A percentile compares a stretch with the other conserved stretches of the same genome.
Evolutionary conservation across 306 rosid species (phyloP).

Genomic region (Clitoria ternatea): DNA sequence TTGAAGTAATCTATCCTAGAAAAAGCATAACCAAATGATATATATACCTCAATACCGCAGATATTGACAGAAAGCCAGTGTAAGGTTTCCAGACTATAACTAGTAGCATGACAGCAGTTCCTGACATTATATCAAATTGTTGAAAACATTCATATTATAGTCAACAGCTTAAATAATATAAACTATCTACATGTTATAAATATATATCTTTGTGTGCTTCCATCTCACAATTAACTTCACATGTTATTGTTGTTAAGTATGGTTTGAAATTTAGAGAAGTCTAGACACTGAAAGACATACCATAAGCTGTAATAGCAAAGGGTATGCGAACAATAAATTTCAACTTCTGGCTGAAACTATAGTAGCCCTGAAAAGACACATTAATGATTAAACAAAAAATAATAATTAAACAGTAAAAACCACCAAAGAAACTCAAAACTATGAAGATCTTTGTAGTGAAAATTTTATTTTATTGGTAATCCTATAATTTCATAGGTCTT

Average conservation of each 20-base stretch:
- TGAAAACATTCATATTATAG: constrained; percentile 7
- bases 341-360: constrained; percentile 99
- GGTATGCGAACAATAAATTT: constrained; percentile 93
- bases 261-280: constrained; percentile 12
- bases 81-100: constrained; percentile 88
- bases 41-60: constrained; percentile 68
- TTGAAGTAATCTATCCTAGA: constrained; percentile 4
- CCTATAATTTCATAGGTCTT: background rate
- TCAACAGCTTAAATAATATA: background rate
- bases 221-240: background rate
- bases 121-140: constrained; percentile 41
- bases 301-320: constrained; percentile 85
- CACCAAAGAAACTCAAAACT: constrained; percentile 4
- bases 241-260: background rate
- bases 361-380: constrained; percentile 66
- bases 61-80: constrained; percentile 66
- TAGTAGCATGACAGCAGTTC: constrained; percentile 96
- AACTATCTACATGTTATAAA: background rate
- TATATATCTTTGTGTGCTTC: background rate
- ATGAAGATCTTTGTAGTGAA: constrained; percentile 1
- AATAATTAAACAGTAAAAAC: background rate
- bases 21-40: constrained; percentile 5
- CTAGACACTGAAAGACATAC: constrained; percentile 42
- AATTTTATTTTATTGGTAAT: background rate
- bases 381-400: background rate